Evolutionary conservation across 1,139 yeast species (phyloP), one percentile per base, ranked within the genome.

Genomic region (Suhomyces panamericanus): DNA sequence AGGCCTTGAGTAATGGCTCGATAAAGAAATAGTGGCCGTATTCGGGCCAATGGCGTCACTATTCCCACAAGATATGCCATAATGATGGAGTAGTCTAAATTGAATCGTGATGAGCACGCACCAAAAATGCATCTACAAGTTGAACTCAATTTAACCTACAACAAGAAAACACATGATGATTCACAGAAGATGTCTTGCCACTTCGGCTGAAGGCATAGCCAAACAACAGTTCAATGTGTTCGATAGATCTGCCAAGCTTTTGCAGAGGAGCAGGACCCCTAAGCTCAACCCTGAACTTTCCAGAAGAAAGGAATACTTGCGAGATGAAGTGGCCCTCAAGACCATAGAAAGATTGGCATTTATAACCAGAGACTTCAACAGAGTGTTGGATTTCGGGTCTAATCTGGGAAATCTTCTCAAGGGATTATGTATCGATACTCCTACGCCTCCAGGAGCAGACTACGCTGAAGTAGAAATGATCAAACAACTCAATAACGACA

Each of bases 261-360:
- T 74, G 13, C 96, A 88, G 53, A 65, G 89, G 9, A 20, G 24
- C 29, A 26, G 29, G 29, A 12, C 29, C 2, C n/a, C 29, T n/a
- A 26, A 26, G n/a, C 3, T 57, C 2, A 64, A 76, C 46, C 70
- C 75, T 1, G 70, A 67, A 11, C 59, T 63, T 35, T 79, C 87
- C 15, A 66, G 81, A 24, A 72, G 78, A 53, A 87, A 79, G n/a
- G 95, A 88, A 51, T 88, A 87, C 58, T 65, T 88, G 32, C 72
- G 89, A 41, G 85, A 85, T 57, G 95, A 87, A 59, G 80, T 87
- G 12, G 91, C 95, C 1, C 58, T 70, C 20, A 78, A 88, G 47
- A 83, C 91, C 26, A 78, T 87, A 26, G 95, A 87, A 55, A 71
- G 96, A 49, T 64, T 88, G 41, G 83, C 90, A 3, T 86, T 86